Conservation (phyloP, 805 yeast species). For the Wickerhamomyces pijperi region DNA sequence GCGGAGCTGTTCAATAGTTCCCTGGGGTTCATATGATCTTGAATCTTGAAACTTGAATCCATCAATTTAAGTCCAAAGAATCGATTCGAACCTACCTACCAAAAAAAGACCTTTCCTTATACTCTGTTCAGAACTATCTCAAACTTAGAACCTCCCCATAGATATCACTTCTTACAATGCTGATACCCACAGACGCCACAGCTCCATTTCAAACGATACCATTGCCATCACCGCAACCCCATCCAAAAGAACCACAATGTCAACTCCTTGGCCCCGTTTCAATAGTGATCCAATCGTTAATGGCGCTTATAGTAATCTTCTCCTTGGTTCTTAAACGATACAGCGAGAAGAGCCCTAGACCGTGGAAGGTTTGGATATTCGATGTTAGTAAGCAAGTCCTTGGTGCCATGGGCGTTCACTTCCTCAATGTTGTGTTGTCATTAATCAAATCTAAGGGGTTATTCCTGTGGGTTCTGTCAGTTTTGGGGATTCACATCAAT, state of each 20-base stretch:
- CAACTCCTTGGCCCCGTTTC: slow-evolving; percentile 81
- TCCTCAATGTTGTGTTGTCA: slow-evolving; percentile 63
- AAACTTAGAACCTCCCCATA: too few relatives aligned
- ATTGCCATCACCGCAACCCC: background rate
- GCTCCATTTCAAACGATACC: background rate
- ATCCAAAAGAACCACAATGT: slow-evolving; percentile 26
- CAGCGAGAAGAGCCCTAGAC: slow-evolving; percentile 76
- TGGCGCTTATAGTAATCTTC: slow-evolving; percentile 70
- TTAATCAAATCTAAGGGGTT: slow-evolving; percentile 34
- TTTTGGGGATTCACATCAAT: background rate
- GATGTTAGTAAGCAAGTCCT: slow-evolving; percentile 85
- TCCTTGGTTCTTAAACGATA: slow-evolving; percentile 66
- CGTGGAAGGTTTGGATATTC: slow-evolving; percentile 80
- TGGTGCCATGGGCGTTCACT: slow-evolving; percentile 80
- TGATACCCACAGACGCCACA: too few relatives aligned
- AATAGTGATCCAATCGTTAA: slow-evolving; percentile 56
- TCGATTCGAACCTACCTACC: too few relatives aligned
- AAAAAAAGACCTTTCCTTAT: too few relatives aligned
- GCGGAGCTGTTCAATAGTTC: too few relatives aligned
- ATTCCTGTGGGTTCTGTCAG: slow-evolving; percentile 1
- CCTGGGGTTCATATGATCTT: too few relatives aligned
- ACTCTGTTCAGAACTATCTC: too few relatives aligned
- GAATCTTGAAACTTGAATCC: too few relatives aligned
- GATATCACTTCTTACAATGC: too few relatives aligned
- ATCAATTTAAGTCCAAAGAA: too few relatives aligned